Percentiles rank a stretch among this genome's conserved stretches.
Evolutionary conservation across 495 filamentous ascomycete genomes (phyloP).

Genomic region (Pyrenula massariospora): DNA sequence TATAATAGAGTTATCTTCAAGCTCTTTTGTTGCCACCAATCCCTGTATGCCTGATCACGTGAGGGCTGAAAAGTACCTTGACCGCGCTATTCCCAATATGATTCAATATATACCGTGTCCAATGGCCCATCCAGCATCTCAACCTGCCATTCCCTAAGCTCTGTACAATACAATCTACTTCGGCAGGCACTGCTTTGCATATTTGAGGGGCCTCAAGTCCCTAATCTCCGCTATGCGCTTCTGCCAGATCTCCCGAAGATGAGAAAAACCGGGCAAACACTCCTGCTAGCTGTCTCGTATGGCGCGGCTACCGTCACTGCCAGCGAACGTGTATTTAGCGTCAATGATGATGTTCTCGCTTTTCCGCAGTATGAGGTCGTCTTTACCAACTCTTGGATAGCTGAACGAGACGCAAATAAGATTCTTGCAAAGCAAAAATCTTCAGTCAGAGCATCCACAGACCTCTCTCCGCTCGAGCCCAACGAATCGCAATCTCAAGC

Average conservation of each 20-base stretch:
- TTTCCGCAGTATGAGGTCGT: conserved; percentile 82
- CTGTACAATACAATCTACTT: no score
- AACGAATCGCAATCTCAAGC: conserved; percentile 19
- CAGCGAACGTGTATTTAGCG: conserved; percentile 53
- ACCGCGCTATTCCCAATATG: no score
- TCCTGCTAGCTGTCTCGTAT: not conserved
- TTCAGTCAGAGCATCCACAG: not conserved
- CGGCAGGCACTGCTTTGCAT: no score
- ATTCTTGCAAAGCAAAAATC: conserved; percentile 24
- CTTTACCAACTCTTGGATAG: conserved; percentile 64
- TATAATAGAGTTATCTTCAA: no score
- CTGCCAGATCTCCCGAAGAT: not conserved
- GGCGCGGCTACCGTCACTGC: conserved; percentile 30
- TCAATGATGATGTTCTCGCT: conserved; percentile 84
- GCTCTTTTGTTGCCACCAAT: no score
- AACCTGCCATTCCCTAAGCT: no score
- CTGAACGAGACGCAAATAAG: conserved; percentile 54
- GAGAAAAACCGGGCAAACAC: not conserved
- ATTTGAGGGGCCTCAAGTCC: no score
- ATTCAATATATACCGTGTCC: no score
- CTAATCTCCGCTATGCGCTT: no score
- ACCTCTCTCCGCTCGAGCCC: conserved; percentile 19
- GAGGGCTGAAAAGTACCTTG: no score
- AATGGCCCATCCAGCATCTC: no score
- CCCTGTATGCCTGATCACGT: no score